Evolutionary conservation across 2,329 filamentous ascomycete genomes (phyloP).

Genomic region (Lachnellula hyalina): DNA sequence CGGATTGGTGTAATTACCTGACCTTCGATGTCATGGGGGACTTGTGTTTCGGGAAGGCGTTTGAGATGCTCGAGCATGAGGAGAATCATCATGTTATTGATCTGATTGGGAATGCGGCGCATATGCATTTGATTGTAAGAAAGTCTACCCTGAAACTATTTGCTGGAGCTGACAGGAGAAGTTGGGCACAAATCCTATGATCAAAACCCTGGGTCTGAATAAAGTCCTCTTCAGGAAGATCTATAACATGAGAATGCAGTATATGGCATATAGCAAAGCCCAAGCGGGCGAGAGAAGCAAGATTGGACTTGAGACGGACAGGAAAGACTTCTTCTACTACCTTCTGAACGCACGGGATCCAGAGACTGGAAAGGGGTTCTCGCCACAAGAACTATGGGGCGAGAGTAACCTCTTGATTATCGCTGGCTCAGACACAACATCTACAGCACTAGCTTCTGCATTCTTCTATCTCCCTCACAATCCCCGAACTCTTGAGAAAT

Average conservation of each 20-base stretch:
- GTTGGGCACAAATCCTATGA: conserved; percentile 61
- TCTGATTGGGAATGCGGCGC: conserved; percentile 62
- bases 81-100: conserved; percentile 63
- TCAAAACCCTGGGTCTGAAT: conserved; percentile 62
- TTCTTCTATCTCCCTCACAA: conserved; percentile 37
- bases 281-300: conserved; percentile 64
- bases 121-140: conserved; percentile 59
- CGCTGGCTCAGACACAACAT: conserved; percentile 35
- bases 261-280: conserved; percentile 65
- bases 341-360: conserved; percentile 66
- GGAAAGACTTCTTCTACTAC: conserved; percentile 70
- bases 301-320: conserved; percentile 52
- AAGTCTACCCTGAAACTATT: not conserved
- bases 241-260: conserved; percentile 60
- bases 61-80: conserved; percentile 41
- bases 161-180: conserved; percentile 6
- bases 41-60: conserved; percentile 45
- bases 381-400: conserved; percentile 31
- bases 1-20: conserved; percentile 37
- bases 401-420: conserved; percentile 20
- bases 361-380: conserved; percentile 50
- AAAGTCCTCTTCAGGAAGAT: conserved; percentile 63
- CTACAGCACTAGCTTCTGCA: conserved; percentile 33
- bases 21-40: conserved; percentile 48
- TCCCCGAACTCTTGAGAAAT: conserved; percentile 24